These are phyloP conservation scores for Cryphonectria radicalis DNA, from an alignment of 2,329 filamentous ascomycete species.

Conservation along the genomic window DNA sequence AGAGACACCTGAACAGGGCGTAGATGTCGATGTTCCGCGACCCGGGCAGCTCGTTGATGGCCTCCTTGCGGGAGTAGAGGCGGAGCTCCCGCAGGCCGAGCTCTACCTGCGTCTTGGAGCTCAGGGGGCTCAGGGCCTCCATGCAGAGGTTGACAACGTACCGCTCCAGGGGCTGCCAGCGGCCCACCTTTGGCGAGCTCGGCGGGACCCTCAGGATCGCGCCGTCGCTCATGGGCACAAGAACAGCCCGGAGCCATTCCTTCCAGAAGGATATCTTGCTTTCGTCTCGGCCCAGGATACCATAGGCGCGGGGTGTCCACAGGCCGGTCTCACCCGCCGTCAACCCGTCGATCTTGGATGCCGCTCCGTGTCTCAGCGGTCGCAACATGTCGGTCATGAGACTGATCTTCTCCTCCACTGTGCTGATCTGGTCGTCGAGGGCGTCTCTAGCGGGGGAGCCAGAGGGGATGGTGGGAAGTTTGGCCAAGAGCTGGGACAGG, in stretches of 20 bases:
- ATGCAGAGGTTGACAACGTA: slow-evolving; percentile 98
- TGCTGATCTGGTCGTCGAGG: slow-evolving; percentile 91
- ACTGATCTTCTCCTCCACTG: slow-evolving; percentile 94
- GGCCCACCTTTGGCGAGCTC: slow-evolving; percentile 86
- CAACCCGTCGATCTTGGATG: slow-evolving; percentile 94
- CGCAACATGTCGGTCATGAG: slow-evolving; percentile 96
- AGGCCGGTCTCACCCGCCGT: slow-evolving; percentile 94
- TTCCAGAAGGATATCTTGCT: slow-evolving; percentile 94
- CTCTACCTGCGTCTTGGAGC: slow-evolving; percentile 95
- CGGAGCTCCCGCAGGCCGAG: slow-evolving; percentile 86
- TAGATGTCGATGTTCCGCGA: slow-evolving; percentile 92
- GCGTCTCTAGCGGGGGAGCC: slow-evolving; percentile 80
- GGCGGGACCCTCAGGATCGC: slow-evolving; percentile 80
- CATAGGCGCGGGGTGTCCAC: slow-evolving; percentile 94
- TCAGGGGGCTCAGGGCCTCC: slow-evolving; percentile 88
- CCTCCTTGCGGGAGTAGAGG: slow-evolving; percentile 91
- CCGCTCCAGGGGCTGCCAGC: slow-evolving; percentile 95
- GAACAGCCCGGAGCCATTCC: slow-evolving; percentile 91
- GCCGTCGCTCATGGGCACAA: slow-evolving; percentile 96
- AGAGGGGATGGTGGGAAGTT: slow-evolving; percentile 78
- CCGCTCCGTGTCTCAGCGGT: slow-evolving; percentile 89
- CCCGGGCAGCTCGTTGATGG: slow-evolving; percentile 88
- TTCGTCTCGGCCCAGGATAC: slow-evolving; percentile 83
- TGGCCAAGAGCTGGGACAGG: slow-evolving; percentile 83
- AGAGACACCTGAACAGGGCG: slow-evolving; percentile 86